phyloP scores from a whole-genome alignment of 805 yeast genomes.

The Lachancea sp. region DNA sequence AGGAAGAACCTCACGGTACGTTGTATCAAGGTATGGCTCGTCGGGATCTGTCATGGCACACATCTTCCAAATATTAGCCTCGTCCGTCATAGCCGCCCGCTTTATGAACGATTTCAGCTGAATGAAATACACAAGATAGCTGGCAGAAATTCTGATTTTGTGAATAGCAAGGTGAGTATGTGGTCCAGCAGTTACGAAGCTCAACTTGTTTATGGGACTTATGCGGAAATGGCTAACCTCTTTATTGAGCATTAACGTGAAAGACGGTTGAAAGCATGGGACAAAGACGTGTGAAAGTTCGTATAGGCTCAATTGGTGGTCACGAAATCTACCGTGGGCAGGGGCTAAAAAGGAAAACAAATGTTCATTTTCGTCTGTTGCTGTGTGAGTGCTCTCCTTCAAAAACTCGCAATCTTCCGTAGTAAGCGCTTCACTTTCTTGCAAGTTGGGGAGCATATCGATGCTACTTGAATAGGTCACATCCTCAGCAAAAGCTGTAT shows the following conservation, averaged over 20 bases:
- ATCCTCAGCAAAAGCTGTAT: conserved; percentile 8
- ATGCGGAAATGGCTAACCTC: conserved; percentile 15
- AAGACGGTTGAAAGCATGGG: conserved; percentile 5
- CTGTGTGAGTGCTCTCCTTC: conserved; percentile 12
- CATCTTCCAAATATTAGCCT: conserved; percentile 12
- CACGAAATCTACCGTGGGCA: conserved; percentile 7
- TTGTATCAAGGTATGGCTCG: background rate
- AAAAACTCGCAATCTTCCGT: conserved; percentile 14
- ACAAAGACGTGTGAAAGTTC: background rate
- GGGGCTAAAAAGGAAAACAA: conserved; percentile 22
- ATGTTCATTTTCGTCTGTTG: conserved; percentile 17
- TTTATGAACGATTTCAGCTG: conserved; percentile 16
- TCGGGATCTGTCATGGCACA: conserved; percentile 4
- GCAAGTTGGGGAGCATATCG: background rate
- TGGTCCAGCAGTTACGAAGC: conserved; percentile 67
- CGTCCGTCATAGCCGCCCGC: conserved; percentile 9
- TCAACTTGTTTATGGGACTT: conserved; percentile 26
- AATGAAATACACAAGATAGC: conserved; percentile 18
- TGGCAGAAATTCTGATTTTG: conserved; percentile 37
- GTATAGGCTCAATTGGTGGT: background rate
- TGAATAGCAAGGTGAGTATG: conserved; percentile 85
- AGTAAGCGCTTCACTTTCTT: conserved; percentile 11
- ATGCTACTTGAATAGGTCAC: background rate
- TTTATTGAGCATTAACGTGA: background rate
- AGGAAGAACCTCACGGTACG: background rate